Evolutionary conservation across 1,284 basidiomycete species (phyloP).

Genomic region (Vanrija humicola): DNA sequence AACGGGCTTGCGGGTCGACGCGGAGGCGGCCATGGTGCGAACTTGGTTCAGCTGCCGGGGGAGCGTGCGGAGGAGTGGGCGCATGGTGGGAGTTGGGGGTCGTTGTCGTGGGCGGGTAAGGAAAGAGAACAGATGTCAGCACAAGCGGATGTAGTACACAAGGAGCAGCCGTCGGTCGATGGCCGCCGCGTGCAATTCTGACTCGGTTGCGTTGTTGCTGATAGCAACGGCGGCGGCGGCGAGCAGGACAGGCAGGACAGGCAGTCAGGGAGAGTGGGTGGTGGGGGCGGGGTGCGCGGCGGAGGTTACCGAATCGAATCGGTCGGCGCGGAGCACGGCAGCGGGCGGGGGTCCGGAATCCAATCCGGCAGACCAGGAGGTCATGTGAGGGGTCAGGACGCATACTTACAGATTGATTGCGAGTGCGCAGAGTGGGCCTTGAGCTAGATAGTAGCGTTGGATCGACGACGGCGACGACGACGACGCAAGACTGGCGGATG

Average conservation of each 20-base stretch:
- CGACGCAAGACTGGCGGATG: no score
- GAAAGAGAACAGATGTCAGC: not conserved
- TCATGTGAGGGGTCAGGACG: no score
- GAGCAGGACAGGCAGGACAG: not conserved
- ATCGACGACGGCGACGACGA: no score
- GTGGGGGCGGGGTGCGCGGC: no score
- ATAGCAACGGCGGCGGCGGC: not conserved
- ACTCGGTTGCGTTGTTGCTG: not conserved
- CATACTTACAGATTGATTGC: no score
- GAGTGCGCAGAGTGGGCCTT: no score
- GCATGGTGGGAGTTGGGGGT: not conserved
- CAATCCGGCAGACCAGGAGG: no score
- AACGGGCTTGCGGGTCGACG: constrained; percentile 20
- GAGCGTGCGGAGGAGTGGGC: not conserved
- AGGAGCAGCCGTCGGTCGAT: not conserved
- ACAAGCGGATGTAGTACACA: not conserved
- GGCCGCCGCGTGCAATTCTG: not conserved
- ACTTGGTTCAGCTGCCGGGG: not conserved
- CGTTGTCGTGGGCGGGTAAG: not conserved
- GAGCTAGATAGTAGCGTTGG: no score
- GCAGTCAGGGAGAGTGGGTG: not conserved
- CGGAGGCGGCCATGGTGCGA: constrained; percentile 7
- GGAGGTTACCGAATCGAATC: no score
- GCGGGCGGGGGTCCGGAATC: no score
- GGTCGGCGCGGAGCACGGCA: no score